These are phyloP conservation scores for Coccomyxa sp. DNA, from an alignment of 139 green algal species.

Conservation along the genomic window DNA sequence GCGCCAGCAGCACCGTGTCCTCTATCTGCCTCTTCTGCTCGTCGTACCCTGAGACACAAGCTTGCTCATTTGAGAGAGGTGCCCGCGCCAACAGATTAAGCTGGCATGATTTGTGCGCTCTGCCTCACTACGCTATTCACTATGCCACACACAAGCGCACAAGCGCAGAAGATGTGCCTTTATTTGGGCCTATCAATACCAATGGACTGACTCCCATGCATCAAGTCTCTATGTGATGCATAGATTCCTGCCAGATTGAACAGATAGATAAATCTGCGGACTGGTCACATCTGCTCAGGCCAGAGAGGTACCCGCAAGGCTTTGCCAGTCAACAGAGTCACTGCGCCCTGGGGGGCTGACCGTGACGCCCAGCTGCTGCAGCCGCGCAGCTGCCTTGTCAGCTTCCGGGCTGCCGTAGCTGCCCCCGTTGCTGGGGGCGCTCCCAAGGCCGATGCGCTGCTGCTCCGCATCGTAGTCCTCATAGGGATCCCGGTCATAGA, in stretches of 20 bases:
- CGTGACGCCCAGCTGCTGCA: conserved; percentile 39
- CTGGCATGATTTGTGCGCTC: neutral
- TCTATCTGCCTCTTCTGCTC: conserved; percentile 87
- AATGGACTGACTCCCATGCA: neutral
- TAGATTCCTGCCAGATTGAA: neutral
- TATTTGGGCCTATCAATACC: neutral
- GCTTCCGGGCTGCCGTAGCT: conserved; percentile 32
- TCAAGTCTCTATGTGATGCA: neutral
- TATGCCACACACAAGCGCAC: neutral
- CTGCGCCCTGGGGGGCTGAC: conserved; percentile 46
- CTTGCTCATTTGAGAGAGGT: neutral
- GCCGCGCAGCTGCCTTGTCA: conserved; percentile 25
- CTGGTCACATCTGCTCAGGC: too few species aligned
- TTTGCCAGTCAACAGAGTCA: conserved; percentile 54
- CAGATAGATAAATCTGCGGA: neutral
- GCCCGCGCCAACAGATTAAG: neutral
- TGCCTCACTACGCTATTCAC: neutral
- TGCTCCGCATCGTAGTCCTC: neutral
- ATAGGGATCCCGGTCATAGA: neutral
- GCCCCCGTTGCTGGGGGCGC: conserved; percentile 1
- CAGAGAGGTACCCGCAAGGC: conserved; percentile 40
- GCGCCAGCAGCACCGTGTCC: conserved; percentile 77
- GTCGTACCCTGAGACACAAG: conserved; percentile 67
- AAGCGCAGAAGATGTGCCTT: neutral
- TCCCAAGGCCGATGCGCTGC: neutral